These are phyloP conservation scores for Neonectria hederae DNA, from an alignment of 2,329 filamentous ascomycete genomes.

Conservation along the genomic window DNA sequence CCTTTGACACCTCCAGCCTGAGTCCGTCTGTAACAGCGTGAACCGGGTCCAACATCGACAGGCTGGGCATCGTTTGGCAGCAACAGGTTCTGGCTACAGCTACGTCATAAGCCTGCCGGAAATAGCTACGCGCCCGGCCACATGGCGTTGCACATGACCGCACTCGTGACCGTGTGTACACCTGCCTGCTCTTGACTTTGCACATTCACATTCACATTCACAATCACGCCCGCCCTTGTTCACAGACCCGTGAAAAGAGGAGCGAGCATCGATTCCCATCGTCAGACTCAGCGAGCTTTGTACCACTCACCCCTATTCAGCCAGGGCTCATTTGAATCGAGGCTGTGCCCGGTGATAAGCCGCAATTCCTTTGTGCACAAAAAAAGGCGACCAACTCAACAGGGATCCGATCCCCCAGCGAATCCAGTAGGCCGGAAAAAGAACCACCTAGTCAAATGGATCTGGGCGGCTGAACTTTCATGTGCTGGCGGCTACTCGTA, in stretches of 20 bases:
- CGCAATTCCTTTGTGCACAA: slow-evolving; percentile 22
- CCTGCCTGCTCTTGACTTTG: background rate
- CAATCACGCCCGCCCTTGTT: background rate
- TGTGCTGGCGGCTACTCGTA: slow-evolving; percentile 15
- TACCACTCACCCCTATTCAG: background rate
- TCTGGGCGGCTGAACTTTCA: slow-evolving; percentile 1
- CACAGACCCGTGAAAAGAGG: background rate
- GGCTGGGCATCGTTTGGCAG: too few species aligned
- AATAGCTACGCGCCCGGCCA: slow-evolving; percentile 6
- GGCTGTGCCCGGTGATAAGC: slow-evolving; percentile 26
- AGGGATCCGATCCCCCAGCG: slow-evolving; percentile 9
- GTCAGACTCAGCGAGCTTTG: background rate
- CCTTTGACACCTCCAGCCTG: background rate
- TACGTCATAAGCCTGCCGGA: slow-evolving; percentile 19
- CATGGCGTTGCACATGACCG: slow-evolving; percentile 20
- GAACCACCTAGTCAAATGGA: slow-evolving; percentile 9
- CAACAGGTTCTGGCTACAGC: too few species aligned
- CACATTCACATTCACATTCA: background rate
- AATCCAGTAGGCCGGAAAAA: background rate
- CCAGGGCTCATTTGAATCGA: slow-evolving; percentile 17
- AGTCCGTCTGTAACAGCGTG: background rate
- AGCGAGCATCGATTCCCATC: background rate
- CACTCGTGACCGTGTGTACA: slow-evolving; percentile 14
- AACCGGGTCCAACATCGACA: too few species aligned
- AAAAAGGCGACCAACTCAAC: slow-evolving; percentile 8